Base-by-base conservation (phyloP, 1,284 basidiomycete genomes). In the Ganoderma leucocontextum region DNA sequence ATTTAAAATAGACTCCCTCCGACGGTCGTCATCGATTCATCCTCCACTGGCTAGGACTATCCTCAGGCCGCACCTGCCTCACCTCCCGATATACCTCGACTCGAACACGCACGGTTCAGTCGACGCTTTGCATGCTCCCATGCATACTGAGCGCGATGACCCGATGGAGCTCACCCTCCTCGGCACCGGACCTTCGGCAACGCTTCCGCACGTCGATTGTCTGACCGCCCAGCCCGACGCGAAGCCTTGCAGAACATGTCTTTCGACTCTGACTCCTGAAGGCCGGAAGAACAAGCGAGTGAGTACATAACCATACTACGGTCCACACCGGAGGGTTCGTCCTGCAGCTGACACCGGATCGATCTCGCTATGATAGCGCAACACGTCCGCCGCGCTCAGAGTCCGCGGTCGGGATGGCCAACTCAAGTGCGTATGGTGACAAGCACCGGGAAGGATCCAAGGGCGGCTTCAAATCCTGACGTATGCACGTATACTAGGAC, bases 151-250 rank as follows among this genome's bases (percentile, higher is more conserved):
- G 1, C 1, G 17, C n/a, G 19, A 22, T 17, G 17, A 36, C 10
- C 19, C 29, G 35, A 78, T 85, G 62, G 91, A 93, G 77, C 78
- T 93, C 67, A 88, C 92, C 68, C 91, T 93, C 75, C 86, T 93
- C 33, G 91, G 91, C 65, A 93, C 91, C 47, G 91, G 92, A 49
- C 91, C 89, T n/a, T 93, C 91, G 4, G 87, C 88, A 29, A 88
- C 88, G 71, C 66, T 92, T 29, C 91, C 91, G 6, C 82, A 89
- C 66, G 78, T 93, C 61, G 84, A 85, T 71, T 93, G 91, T 76
- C 78, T 93, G 65, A 92, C 90, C 5, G 86, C 87, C 42, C 82
- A 84, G 15, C 82, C 86, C 7, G 81, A 79, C 17, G 81, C 73
- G 25, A 76, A 78, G 29, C 84, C 82, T 22, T 94, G 92, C 75